Conservation (phyloP, 495 filamentous ascomycete genomes). For the Echria macrotheca region DNA sequence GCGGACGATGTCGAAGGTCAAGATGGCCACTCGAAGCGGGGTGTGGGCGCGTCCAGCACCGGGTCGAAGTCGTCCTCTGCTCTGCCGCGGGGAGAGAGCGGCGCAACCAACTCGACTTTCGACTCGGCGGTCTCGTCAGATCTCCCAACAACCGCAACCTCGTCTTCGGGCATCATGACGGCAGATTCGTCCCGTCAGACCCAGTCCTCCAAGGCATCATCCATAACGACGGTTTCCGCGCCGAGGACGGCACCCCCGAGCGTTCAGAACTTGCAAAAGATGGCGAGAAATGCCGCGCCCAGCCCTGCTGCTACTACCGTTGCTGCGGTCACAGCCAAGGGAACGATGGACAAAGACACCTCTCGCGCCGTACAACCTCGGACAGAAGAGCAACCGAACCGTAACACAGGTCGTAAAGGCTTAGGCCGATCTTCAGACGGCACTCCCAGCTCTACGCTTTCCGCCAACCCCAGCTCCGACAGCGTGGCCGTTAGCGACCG, state of each 20-base stretch:
- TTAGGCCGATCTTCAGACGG: constrained; percentile 32
- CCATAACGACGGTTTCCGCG: constrained; percentile 47
- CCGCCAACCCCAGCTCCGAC: constrained; percentile 33
- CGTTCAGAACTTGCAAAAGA: constrained; percentile 42
- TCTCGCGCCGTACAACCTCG: constrained; percentile 34
- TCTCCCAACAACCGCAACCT: constrained; percentile 29
- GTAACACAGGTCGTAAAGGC: constrained; percentile 27
- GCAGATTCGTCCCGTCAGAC: constrained; percentile 32
- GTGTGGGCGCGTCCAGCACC: constrained; percentile 28
- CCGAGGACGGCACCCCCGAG: constrained; percentile 51
- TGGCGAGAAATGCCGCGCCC: constrained; percentile 32
- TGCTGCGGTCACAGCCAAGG: constrained; percentile 54
- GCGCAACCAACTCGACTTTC: constrained; percentile 29
- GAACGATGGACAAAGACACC: constrained; percentile 42
- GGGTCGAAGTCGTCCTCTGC: constrained; percentile 32
- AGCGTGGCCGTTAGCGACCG: constrained; percentile 32
- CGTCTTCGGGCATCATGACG: constrained; percentile 31
- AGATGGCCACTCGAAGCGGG: constrained; percentile 34
- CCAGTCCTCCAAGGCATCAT: constrained; percentile 51
- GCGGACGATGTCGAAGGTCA: constrained; percentile 28
- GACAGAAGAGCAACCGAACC: constrained; percentile 30
- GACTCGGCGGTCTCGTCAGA: constrained; percentile 34
- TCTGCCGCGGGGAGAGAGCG: constrained; percentile 32
- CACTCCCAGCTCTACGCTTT: constrained; percentile 13
- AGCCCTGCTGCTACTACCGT: constrained; percentile 29